These are phyloP conservation scores for Kluyveromyces aestuarii DNA, from an alignment of 805 yeast genomes.

Conservation along the genomic window DNA sequence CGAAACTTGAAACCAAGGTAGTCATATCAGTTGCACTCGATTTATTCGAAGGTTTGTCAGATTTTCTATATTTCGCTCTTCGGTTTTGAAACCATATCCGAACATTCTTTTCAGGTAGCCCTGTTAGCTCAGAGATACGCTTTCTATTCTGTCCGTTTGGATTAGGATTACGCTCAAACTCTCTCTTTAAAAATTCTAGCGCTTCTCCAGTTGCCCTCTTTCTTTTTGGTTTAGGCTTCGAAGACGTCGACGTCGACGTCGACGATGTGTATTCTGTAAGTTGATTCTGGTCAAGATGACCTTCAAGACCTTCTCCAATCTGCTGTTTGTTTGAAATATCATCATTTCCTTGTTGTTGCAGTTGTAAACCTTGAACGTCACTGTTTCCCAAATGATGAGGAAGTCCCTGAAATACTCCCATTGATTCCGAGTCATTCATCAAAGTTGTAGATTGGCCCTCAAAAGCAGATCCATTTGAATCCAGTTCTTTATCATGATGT, in stretches of 20 bases:
- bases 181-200: conserved; percentile 53
- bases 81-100: conserved; percentile 91
- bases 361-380: neutral
- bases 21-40: conserved; percentile 12
- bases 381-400: neutral
- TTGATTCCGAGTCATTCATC: neutral
- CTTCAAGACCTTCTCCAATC: neutral
- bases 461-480: neutral
- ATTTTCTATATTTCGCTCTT: conserved; percentile 66
- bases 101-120: conserved; percentile 81
- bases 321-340: neutral
- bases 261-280: neutral
- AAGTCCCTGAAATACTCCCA: neutral
- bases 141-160: conserved; percentile 68
- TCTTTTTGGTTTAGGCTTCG: conserved; percentile 35
- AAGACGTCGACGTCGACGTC: neutral
- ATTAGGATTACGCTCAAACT: conserved; percentile 63
- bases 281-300: neutral
- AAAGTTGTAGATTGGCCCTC: neutral
- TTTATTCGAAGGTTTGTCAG: conserved; percentile 32
- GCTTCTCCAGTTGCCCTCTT: conserved; percentile 78
- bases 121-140: conserved; percentile 59
- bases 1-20: conserved; percentile 7
- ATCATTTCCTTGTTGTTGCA: neutral
- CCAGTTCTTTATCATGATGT: neutral